A percentile compares a stretch with the other conserved stretches of the same genome.
Evolutionary conservation across 345 rosid species (phyloP).

Genomic region (Anastatica hierochuntica): DNA sequence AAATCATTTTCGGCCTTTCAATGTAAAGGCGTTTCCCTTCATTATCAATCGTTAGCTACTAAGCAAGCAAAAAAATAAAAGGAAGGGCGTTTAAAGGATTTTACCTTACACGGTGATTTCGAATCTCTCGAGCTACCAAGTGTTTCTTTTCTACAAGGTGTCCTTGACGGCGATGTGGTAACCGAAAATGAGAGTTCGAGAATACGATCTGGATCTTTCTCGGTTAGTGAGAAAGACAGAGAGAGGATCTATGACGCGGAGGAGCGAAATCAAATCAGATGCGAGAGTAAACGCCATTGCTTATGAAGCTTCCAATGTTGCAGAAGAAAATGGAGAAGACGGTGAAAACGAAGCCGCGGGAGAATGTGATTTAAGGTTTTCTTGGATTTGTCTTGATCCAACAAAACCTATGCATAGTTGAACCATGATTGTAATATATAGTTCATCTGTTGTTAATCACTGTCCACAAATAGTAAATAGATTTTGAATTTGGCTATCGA

Average conservation of each 20-base stretch:
- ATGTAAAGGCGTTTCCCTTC: constrained; percentile 55
- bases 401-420: too few relatives aligned
- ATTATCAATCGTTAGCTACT: constrained; percentile 43
- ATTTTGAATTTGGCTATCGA: too few relatives aligned
- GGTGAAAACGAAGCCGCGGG: neutral
- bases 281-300: constrained; percentile 34
- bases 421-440: too few relatives aligned
- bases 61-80: constrained; percentile 55
- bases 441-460: too few relatives aligned
- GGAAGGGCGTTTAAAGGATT: constrained; percentile 52
- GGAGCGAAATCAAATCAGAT: constrained; percentile 8
- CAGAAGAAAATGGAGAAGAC: constrained; percentile 4
- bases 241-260: constrained; percentile 36
- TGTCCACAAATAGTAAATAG: too few relatives aligned
- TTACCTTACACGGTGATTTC: constrained; percentile 41
- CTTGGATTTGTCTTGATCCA: too few relatives aligned
- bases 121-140: constrained; percentile 32
- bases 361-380: too few relatives aligned
- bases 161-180: constrained; percentile 48
- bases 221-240: constrained; percentile 55
- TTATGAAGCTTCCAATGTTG: constrained; percentile 5
- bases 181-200: constrained; percentile 58
- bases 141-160: constrained; percentile 41
- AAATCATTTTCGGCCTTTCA: constrained; percentile 46
- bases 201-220: constrained; percentile 61